A percentile compares a stretch with the other conserved stretches of the same genome.
Conservation (phyloP, 192 early-diverging fungal genomes). For the Chytriomyces sp. region DNA sequence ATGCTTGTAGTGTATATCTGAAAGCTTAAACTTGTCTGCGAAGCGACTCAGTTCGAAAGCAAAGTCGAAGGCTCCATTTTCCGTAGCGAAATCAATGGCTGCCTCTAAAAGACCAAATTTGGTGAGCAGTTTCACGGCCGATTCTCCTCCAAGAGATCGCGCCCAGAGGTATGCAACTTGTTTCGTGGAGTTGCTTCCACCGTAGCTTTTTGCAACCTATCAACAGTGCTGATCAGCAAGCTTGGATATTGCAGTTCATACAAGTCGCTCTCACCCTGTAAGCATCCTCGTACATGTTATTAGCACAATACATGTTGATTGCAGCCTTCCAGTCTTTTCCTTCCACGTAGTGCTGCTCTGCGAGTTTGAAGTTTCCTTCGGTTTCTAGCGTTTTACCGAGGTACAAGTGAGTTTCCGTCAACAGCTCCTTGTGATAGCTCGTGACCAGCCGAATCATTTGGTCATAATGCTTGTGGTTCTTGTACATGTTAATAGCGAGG, state of each 20-base stretch:
- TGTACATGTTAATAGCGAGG: slow-evolving; percentile 75
- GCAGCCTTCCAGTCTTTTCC: slow-evolving; percentile 68
- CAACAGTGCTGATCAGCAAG: background rate
- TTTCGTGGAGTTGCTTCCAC: slow-evolving; percentile 61
- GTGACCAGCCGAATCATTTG: slow-evolving; percentile 69
- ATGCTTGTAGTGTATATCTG: slow-evolving; percentile 71
- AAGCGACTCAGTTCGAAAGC: slow-evolving; percentile 68
- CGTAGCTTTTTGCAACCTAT: slow-evolving; percentile 63
- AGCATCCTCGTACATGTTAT: slow-evolving; percentile 66
- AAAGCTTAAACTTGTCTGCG: slow-evolving; percentile 65
- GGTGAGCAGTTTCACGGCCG: slow-evolving; percentile 65
- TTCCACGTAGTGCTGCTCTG: slow-evolving; percentile 70
- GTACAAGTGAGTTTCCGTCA: slow-evolving; percentile 66
- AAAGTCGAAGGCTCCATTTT: slow-evolving; percentile 72
- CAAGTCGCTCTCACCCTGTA: slow-evolving; percentile 54
- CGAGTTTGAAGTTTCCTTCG: slow-evolving; percentile 64
- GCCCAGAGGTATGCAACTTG: slow-evolving; percentile 75
- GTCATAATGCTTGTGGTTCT: slow-evolving; percentile 71
- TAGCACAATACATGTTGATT: slow-evolving; percentile 73
- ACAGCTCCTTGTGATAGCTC: slow-evolving; percentile 65
- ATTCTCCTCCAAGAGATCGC: slow-evolving; percentile 65
- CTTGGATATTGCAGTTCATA: background rate
- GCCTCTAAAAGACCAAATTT: slow-evolving; percentile 66
- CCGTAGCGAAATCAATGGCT: slow-evolving; percentile 71
- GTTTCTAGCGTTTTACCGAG: slow-evolving; percentile 66